Evolutionary conservation across 805 yeast species (phyloP).

Genomic region (Jamesozyma rosinii): DNA sequence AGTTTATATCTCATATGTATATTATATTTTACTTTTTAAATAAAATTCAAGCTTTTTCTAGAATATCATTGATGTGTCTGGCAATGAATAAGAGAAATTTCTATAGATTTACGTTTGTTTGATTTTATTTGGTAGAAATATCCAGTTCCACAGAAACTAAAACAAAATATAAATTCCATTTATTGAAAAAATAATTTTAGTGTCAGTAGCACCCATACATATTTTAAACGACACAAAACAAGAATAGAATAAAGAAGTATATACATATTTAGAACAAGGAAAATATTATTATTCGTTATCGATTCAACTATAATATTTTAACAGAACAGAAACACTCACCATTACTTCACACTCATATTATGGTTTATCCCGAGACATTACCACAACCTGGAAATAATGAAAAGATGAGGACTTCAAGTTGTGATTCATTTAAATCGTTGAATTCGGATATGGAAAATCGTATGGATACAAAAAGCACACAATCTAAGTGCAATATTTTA

Average conservation of each 20-base stretch:
- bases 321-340: no score
- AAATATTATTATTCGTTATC: no score
- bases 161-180: no score
- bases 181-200: neutral
- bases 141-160: no score
- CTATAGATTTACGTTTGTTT: no score
- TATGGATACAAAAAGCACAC: neutral
- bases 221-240: neutral
- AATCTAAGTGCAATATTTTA: neutral
- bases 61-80: neutral
- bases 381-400: no score
- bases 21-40: constrained; percentile 3
- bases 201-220: neutral
- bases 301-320: no score
- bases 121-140: no score
- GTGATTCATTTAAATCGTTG: constrained; percentile 4
- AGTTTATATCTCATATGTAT: constrained; percentile 4
- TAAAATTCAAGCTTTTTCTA: neutral
- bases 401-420: constrained; percentile 3
- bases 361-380: no score
- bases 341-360: no score
- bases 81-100: neutral
- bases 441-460: constrained; percentile 1
- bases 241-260: neutral
- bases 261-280: no score